Conservation (phyloP, 192 early-diverging fungal species). For the Linderina pennispora region DNA sequence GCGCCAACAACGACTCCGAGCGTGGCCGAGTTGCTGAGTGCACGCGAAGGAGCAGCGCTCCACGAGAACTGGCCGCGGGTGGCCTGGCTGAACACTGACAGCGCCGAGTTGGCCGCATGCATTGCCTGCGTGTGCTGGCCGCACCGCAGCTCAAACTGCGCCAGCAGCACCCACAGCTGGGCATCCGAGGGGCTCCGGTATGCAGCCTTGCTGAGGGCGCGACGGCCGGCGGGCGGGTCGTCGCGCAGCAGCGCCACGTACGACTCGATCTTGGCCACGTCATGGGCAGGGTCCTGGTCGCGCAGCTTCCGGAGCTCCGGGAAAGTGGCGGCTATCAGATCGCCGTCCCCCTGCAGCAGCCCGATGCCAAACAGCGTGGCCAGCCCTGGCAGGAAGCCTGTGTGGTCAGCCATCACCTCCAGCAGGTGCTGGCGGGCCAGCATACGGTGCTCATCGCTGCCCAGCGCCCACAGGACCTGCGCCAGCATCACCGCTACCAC, state of each 20-base stretch:
- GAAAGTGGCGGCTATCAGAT: constrained; percentile 22
- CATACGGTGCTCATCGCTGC: constrained; percentile 64
- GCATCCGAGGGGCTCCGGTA: constrained; percentile 13
- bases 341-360: constrained; percentile 26
- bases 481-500: constrained; percentile 69
- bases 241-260: constrained; percentile 20
- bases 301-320: constrained; percentile 12
- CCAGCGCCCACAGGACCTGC: constrained; percentile 88
- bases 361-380: constrained; percentile 43
- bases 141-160: constrained; percentile 10
- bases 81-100: constrained; percentile 13
- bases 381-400: constrained; percentile 13
- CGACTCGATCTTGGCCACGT: constrained; percentile 12
- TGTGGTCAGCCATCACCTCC: constrained; percentile 14
- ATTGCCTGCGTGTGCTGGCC: not conserved
- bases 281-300: constrained; percentile 4
- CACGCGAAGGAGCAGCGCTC: constrained; percentile 9
- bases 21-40: constrained; percentile 13
- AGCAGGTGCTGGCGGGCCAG: constrained; percentile 79
- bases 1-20: constrained; percentile 11
- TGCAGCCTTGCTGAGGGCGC: constrained; percentile 22
- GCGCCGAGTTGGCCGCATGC: constrained; percentile 7
- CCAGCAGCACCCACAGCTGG: constrained; percentile 20
- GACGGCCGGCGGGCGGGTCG: constrained; percentile 13
- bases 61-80: constrained; percentile 18